Percentiles rank a stretch among this genome's conserved stretches.
Evolutionary conservation across 1,139 yeast genomes (phyloP).

Genomic region (Scheffersomyces illinoinensis): DNA sequence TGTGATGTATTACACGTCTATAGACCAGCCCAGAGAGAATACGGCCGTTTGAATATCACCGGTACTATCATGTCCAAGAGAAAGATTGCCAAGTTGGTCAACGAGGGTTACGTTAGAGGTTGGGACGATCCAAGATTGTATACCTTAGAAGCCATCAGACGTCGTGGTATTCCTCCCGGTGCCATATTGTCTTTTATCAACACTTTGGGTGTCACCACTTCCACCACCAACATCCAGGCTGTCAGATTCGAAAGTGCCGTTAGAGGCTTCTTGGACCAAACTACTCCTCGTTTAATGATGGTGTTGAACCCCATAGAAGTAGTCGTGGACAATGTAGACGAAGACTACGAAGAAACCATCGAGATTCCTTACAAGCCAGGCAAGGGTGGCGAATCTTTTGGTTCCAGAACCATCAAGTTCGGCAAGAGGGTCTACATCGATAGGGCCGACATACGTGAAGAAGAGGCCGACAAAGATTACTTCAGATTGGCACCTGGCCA

Average conservation of each 20-base stretch:
- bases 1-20: constrained; percentile 94
- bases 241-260: constrained; percentile 88
- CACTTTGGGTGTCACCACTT: constrained; percentile 94
- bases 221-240: constrained; percentile 87
- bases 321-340: constrained; percentile 78
- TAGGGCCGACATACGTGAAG: constrained; percentile 80
- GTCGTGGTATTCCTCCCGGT: constrained; percentile 99
- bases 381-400: constrained; percentile 43
- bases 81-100: constrained; percentile 90
- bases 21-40: constrained; percentile 98
- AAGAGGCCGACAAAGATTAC: constrained; percentile 53
- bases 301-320: constrained; percentile 84
- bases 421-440: constrained; percentile 81
- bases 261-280: constrained; percentile 82
- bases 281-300: constrained; percentile 95
- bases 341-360: constrained; percentile 66
- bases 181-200: constrained; percentile 91
- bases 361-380: constrained; percentile 93
- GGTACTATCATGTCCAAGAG: constrained; percentile 95
- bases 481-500: constrained; percentile 93
- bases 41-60: constrained; percentile 91
- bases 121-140: constrained; percentile 99
- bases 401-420: constrained; percentile 76
- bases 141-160: constrained; percentile 90
- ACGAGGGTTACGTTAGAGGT: constrained; percentile 78